Base-by-base conservation (phyloP, 495 filamentous ascomycete genomes). In the Penicillium ucsense region DNA sequence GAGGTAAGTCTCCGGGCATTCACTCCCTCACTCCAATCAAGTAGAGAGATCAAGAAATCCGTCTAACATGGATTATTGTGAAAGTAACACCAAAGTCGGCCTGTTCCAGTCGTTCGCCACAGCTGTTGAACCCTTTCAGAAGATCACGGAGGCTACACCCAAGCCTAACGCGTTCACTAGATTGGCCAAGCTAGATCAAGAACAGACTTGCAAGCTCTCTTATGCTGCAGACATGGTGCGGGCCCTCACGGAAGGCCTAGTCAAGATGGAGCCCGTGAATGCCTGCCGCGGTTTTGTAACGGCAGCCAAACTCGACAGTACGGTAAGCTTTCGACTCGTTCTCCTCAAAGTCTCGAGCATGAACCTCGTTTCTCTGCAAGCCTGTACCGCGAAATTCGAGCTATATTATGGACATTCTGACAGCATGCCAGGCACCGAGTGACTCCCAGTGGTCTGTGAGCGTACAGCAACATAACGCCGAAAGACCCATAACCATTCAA, bases 171-270 rank as follows among this genome's bases (percentile, higher is more conserved):
- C 76, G 6, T 73, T 78, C 50, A 64, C 72, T 3, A 63, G 63
- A n/a, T 57, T 81, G 47, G 65, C 71, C 53, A 66, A 72, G 42
- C 60, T 81, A 41, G 70, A 77, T 38, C 75, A 75, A 53, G 70
- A 75, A 8, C 68, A 75, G 36, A 73, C 74, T 28, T 81, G 77
- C 41, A 63, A 70, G 43, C 63, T 81, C 29, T 62, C 72, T 44
- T 66, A 76, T 54, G 76, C 76, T 10, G 76, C 73, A 5, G 76
- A 79, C 50, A 66, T 81, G 63, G 57, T 73, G 35, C 62, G 67
- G 34, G 69, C 65, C 42, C 63, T 81, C 8, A 74, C 74, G 3
- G 63, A 72, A 31, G 76, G 74, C 1, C 57, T 81, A 28, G 48
- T 66, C 41, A 68, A 72, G 48, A 67, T 70, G 61, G 61, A 70